phyloP scores from a whole-genome alignment of 164 flowering plant species.

The Berberis vulgaris region DNA sequence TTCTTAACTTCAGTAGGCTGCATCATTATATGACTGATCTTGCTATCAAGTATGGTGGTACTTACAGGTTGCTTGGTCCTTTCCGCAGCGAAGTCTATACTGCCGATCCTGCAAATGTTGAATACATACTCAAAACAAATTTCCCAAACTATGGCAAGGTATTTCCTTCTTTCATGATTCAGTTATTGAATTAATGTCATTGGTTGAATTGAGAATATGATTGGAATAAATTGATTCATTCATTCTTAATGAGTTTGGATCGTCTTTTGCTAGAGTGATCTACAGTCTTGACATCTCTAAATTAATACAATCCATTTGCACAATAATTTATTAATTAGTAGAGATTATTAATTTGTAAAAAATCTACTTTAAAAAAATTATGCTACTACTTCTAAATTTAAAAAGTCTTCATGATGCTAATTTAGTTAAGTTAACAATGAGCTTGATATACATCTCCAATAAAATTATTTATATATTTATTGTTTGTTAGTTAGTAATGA shows the following conservation, averaged over 20 bases:
- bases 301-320: too few relatives aligned
- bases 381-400: too few relatives aligned
- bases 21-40: neutral
- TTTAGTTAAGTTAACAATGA: too few relatives aligned
- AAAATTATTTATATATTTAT: too few relatives aligned
- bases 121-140: conserved; percentile 1
- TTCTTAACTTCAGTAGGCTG: neutral
- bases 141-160: conserved; percentile 3
- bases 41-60: neutral
- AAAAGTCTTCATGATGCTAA: too few relatives aligned
- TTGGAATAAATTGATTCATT: neutral
- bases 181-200: neutral
- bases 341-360: too few relatives aligned
- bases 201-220: neutral
- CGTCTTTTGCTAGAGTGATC: neutral
- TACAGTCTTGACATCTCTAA: too few relatives aligned
- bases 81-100: neutral
- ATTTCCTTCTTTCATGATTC: neutral
- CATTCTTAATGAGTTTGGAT: neutral
- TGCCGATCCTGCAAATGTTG: neutral
- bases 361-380: too few relatives aligned
- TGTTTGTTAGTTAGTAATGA: too few relatives aligned
- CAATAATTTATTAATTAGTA: too few relatives aligned
- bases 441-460: too few relatives aligned
- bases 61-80: neutral